A percentile compares a stretch with the other conserved stretches of the same genome.
These are phyloP conservation scores for Mucor plumbeus DNA, from an alignment of 371 early-diverging fungal genomes.

Conservation along the genomic window DNA sequence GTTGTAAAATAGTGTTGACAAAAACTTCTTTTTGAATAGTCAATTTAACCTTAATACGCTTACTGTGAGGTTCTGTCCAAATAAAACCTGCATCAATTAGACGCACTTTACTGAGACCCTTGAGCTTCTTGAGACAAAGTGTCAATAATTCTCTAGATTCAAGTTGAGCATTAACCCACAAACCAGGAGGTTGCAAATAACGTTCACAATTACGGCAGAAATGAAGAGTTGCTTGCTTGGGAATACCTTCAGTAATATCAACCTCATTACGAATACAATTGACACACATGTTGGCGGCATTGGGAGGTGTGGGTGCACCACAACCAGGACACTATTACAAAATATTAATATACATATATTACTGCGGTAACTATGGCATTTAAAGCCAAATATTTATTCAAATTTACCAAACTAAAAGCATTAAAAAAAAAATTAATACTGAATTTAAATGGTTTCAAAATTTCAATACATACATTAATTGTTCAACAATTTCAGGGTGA, in stretches of 20 bases:
- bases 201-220: constrained; percentile 97
- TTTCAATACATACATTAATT: constrained; percentile 48
- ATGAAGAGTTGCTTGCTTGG: constrained; percentile 93
- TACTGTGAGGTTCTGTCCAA: constrained; percentile 99
- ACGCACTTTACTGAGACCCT: constrained; percentile 90
- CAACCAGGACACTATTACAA: constrained; percentile 93
- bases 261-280: constrained; percentile 96
- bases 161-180: constrained; percentile 90
- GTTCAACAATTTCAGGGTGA: constrained; percentile 55
- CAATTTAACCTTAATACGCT: constrained; percentile 93
- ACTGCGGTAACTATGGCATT: constrained; percentile 5
- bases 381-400: not conserved
- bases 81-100: constrained; percentile 98
- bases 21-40: constrained; percentile 98
- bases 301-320: constrained; percentile 96
- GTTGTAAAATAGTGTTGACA: constrained; percentile 93
- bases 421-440: not conserved
- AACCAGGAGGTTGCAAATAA: constrained; percentile 95
- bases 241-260: constrained; percentile 98
- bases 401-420: constrained; percentile 42
- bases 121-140: constrained; percentile 92
- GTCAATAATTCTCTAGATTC: constrained; percentile 96
- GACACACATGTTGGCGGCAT: constrained; percentile 98
- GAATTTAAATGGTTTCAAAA: not conserved
- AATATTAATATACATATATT: not conserved